phyloP scores from a whole-genome alignment of 805 yeast genomes.

The Wickerhamiella azyma region DNA sequence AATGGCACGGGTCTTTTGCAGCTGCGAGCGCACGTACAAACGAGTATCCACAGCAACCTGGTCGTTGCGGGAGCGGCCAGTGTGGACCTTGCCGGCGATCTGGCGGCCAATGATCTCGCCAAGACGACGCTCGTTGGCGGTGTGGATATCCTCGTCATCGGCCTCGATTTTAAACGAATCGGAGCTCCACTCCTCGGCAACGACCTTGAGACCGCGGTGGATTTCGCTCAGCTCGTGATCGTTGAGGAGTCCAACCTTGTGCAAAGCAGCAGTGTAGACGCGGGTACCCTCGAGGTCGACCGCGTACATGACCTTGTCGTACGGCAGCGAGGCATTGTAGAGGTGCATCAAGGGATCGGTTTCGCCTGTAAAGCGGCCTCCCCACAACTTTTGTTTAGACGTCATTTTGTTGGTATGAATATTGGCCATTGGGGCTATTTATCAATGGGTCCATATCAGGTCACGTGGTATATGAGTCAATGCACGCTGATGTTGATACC shows the following conservation, averaged over 20 bases:
- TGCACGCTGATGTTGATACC: no score
- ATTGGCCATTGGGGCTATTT: background rate
- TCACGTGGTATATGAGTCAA: background rate
- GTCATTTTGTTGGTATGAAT: background rate
- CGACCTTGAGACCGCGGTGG: conserved; percentile 63
- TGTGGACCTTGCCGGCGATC: conserved; percentile 95
- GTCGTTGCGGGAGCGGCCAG: conserved; percentile 98
- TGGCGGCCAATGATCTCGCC: conserved; percentile 91
- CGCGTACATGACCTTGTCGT: conserved; percentile 85
- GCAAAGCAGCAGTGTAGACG: conserved; percentile 79
- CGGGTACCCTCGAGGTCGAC: conserved; percentile 91
- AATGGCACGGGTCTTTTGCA: conserved; percentile 42
- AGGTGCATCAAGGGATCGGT: conserved; percentile 96
- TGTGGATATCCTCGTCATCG: conserved; percentile 96
- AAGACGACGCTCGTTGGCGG: conserved; percentile 94
- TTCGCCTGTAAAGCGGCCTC: conserved; percentile 93
- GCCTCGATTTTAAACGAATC: conserved; percentile 57
- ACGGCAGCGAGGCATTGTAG: conserved; percentile 92
- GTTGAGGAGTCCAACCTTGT: conserved; percentile 63
- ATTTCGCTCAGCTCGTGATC: conserved; percentile 62
- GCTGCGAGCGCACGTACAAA: conserved; percentile 70
- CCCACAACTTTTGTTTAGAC: conserved; percentile 72
- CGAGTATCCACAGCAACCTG: conserved; percentile 99
- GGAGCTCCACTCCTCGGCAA: conserved; percentile 70
- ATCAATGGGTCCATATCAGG: background rate